phyloP scores from a whole-genome alignment of 208 protist genomes.

The Trypanosoma platydactyli region DNA sequence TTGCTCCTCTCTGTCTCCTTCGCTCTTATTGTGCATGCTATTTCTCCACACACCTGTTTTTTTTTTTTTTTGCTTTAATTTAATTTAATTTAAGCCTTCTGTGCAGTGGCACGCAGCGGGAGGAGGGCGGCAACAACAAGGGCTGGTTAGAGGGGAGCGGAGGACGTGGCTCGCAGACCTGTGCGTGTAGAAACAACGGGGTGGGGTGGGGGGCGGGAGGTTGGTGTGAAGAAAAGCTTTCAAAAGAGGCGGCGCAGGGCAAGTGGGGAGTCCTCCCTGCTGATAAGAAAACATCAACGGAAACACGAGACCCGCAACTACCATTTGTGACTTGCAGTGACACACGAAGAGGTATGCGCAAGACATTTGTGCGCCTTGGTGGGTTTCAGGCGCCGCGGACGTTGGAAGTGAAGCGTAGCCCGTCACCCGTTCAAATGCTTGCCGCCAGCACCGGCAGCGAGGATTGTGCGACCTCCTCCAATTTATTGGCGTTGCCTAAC shows the following conservation, averaged over 20 bases:
- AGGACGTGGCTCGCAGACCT: background rate
- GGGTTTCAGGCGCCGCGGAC: slow-evolving; percentile 53
- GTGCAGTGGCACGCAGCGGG: background rate
- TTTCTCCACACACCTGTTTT: background rate
- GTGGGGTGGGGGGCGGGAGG: too few relatives aligned
- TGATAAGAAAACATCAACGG: background rate
- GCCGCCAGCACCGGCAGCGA: too few relatives aligned
- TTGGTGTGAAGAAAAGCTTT: too few relatives aligned
- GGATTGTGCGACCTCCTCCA: too few relatives aligned
- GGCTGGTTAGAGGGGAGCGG: background rate
- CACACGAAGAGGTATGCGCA: slow-evolving; percentile 38
- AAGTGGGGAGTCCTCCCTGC: too few relatives aligned
- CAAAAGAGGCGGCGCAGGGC: too few relatives aligned
- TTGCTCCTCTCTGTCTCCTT: slow-evolving; percentile 22
- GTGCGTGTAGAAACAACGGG: too few relatives aligned
- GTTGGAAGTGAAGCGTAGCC: slow-evolving; percentile 12
- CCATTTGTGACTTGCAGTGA: background rate
- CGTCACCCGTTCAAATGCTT: too few relatives aligned
- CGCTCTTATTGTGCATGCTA: background rate
- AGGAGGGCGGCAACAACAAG: background rate
- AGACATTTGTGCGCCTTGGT: slow-evolving; percentile 34
- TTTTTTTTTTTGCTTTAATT: background rate
- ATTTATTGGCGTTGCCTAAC: too few relatives aligned
- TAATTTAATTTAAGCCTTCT: background rate
- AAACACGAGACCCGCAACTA: background rate